Base-by-base conservation (phyloP, 2,329 filamentous ascomycete species). In the Pseudogymnoascus sp. region DNA sequence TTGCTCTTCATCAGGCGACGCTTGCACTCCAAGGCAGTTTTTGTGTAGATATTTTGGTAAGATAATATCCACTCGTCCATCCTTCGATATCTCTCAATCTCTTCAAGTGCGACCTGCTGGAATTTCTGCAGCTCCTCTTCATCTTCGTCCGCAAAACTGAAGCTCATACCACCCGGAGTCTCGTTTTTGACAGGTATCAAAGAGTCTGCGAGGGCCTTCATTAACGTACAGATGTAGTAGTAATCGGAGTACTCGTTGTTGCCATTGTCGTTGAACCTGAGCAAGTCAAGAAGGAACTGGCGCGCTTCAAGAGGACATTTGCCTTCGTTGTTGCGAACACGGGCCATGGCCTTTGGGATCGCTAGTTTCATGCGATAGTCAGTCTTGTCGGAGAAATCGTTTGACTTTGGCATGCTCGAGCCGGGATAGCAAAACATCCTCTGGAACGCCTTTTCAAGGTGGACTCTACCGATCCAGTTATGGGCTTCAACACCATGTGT, bases 241-340 rank as follows among this genome's bases (percentile, higher is more conserved):
- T 93, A 89, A 71, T 99, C 96, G 4, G 93, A 96, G 72, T 86
- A 96, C 61, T 88, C 77, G 70, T 99, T 99, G 66, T 90, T 89
- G 2, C 90, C 88, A 73, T 99, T 99, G 76, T 99, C 93, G 73
- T 99, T 99, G 78, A 92, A 93, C 60, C 90, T 88, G 36, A 99
- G 80, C 73, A 96, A 90, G 69, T 97, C 92, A 21, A 96, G 84
- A 60, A 99, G 84, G 74, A 97, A 96, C 41, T 85, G 84, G 64
- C 93, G 90, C 4, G 92, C 92, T 62, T 87, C 81, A 71, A 88
- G 81, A 0, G 93, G 93, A 63, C 92, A 93, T 70, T 86, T 89
- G 39, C 92, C 90, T 63, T 87, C 83, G 41, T 80, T 79, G 71
- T 93, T 89, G 61, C 92, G 86, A 60, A 98, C 85, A 67, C 85